Evolutionary conservation across 495 filamentous ascomycete species (phyloP).

Genomic region (Podospora pseudocomata): DNA sequence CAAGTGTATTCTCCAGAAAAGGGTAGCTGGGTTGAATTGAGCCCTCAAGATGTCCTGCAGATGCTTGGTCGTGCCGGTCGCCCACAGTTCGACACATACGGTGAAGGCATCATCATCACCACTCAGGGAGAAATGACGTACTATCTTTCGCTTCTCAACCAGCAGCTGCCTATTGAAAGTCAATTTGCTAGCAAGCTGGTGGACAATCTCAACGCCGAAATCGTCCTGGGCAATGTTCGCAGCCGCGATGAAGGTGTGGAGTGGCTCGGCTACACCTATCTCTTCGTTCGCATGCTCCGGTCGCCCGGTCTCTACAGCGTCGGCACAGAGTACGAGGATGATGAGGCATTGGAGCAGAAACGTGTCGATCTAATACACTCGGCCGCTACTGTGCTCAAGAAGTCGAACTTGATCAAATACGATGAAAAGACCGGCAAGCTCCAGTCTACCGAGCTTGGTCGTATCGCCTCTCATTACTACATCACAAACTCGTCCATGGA

Average conservation of each 20-base stretch:
- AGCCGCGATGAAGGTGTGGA: slow-evolving; percentile 93
- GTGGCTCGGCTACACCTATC: slow-evolving; percentile 97
- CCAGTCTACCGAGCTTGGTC: slow-evolving; percentile 87
- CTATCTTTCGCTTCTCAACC: slow-evolving; percentile 92
- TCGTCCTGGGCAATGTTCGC: slow-evolving; percentile 93
- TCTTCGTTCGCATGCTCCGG: slow-evolving; percentile 96
- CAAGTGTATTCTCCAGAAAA: slow-evolving; percentile 98
- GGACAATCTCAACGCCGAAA: slow-evolving; percentile 95
- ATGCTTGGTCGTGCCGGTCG: slow-evolving; percentile 97
- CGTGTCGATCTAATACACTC: slow-evolving; percentile 95
- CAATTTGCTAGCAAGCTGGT: slow-evolving; percentile 90
- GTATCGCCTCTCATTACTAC: slow-evolving; percentile 97
- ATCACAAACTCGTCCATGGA: slow-evolving; percentile 95
- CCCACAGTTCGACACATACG: slow-evolving; percentile 95
- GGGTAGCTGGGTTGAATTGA: slow-evolving; percentile 96
- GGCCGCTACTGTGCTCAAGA: slow-evolving; percentile 82
- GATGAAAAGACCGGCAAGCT: slow-evolving; percentile 89
- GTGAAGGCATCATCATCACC: slow-evolving; percentile 98
- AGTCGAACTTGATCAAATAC: slow-evolving; percentile 85
- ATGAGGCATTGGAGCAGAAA: slow-evolving; percentile 89
- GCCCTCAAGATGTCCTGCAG: slow-evolving; percentile 95
- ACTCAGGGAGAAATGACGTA: slow-evolving; percentile 93
- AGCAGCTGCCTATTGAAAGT: slow-evolving; percentile 96
- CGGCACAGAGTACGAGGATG: slow-evolving; percentile 89
- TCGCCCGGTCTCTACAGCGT: slow-evolving; percentile 96